phyloP scores from a whole-genome alignment of 306 rosid species.

The Castanospermum australe region DNA sequence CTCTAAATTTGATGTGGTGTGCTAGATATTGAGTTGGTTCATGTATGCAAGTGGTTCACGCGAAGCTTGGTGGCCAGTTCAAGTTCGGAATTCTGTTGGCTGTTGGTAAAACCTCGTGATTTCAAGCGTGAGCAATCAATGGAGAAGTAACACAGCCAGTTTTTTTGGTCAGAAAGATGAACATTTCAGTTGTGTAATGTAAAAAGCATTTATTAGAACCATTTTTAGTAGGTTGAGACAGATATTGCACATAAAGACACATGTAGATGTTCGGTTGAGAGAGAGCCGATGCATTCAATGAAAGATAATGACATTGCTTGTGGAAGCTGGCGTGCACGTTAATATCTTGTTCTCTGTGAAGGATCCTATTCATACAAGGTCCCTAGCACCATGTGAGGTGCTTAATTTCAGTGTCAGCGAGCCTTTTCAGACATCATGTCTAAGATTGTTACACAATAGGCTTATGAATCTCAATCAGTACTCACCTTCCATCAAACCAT shows the following conservation, averaged over 20 bases:
- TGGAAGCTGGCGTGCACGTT: conserved; percentile 36
- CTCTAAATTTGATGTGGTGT: too few species aligned
- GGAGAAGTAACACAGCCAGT: not conserved
- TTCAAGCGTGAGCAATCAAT: not conserved
- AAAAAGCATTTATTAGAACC: conserved; percentile 51
- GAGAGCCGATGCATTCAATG: conserved; percentile 44
- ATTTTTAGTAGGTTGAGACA: conserved; percentile 56
- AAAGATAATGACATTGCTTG: conserved; percentile 28
- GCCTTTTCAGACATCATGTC: not conserved
- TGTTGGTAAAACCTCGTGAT: not conserved
- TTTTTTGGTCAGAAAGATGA: not conserved
- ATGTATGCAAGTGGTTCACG: not conserved
- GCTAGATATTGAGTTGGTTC: not conserved
- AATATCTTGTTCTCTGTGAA: conserved; percentile 40
- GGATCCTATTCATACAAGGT: conserved; percentile 5
- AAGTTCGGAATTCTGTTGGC: not conserved
- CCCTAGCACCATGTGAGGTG: conserved; percentile 65
- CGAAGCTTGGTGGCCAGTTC: not conserved
- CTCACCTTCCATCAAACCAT: not conserved
- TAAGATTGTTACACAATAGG: conserved; percentile 37
- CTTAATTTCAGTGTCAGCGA: conserved; percentile 58
- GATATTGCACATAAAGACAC: conserved; percentile 20
- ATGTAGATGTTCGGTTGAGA: conserved; percentile 53
- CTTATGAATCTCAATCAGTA: not conserved
- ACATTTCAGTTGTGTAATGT: not conserved